phyloP scores from a whole-genome alignment of 2,329 filamentous ascomycete genomes.

The Ascochyta clinopodiicola region DNA sequence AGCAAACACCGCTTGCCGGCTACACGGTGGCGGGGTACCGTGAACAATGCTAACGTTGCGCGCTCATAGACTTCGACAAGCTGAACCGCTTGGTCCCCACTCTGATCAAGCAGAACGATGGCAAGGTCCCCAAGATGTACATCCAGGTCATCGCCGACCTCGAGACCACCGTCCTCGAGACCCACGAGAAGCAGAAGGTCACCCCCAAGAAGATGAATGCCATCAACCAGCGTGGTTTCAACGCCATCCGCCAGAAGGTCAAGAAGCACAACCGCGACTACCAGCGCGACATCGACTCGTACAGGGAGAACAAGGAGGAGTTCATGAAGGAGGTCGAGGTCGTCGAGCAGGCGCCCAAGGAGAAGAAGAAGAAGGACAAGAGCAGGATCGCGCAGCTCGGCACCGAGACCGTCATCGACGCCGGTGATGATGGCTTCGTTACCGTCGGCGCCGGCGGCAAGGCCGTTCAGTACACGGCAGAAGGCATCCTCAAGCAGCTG shows the following conservation, averaged over 20 bases:
- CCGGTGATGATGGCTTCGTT: conserved; percentile 85
- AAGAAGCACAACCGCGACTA: conserved; percentile 99
- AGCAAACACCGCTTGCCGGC: conserved; percentile 4
- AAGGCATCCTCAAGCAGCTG: conserved; percentile 98
- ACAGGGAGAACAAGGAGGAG: conserved; percentile 80
- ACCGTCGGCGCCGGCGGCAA: conserved; percentile 89
- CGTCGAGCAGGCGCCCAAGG: conserved; percentile 67
- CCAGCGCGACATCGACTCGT: conserved; percentile 83
- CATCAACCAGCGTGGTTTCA: conserved; percentile 89
- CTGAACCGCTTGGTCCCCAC: conserved; percentile 80
- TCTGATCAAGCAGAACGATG: conserved; percentile 64
- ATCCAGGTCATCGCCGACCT: conserved; percentile 92
- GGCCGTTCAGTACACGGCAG: conserved; percentile 88
- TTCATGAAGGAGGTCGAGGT: conserved; percentile 88
- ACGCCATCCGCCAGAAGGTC: conserved; percentile 97
- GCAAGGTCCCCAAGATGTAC: conserved; percentile 86
- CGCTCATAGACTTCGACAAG: conserved; percentile 82
- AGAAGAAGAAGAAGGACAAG: conserved; percentile 41
- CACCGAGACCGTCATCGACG: conserved; percentile 59
- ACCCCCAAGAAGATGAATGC: conserved; percentile 99
- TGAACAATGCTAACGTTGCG: conserved; percentile 27
- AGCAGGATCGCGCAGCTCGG: conserved; percentile 60
- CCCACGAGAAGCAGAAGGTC: conserved; percentile 93
- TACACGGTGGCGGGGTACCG: conserved; percentile 9
- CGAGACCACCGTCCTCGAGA: conserved; percentile 93